These are phyloP conservation scores for Yamadazyma olivae DNA, from an alignment of 805 yeast species.

Conservation along the genomic window DNA sequence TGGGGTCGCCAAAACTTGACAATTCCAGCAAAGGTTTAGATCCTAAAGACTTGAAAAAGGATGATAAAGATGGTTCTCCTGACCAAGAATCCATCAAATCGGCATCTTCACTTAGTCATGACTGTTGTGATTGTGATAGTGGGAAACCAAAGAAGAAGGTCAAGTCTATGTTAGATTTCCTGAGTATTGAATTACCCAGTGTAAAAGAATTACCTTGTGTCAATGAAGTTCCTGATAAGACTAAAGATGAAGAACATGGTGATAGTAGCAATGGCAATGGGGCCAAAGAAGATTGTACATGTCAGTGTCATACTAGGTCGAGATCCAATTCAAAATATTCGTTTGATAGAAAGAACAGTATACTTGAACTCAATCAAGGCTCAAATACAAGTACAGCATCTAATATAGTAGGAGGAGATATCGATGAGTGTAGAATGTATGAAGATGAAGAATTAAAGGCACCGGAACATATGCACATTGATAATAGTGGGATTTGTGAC, in stretches of 20 bases:
- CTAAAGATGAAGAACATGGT: not conserved
- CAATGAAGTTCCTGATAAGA: constrained; percentile 3
- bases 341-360: constrained; percentile 5
- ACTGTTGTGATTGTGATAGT: not conserved
- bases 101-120: constrained; percentile 12
- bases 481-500: constrained; percentile 33
- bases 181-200: not conserved
- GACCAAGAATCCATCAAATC: constrained; percentile 10
- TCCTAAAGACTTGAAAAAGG: not conserved
- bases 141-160: not conserved
- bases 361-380: not conserved
- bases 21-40: not conserved
- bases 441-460: constrained; percentile 6
- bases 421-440: constrained; percentile 1
- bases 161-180: constrained; percentile 2
- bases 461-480: constrained; percentile 17
- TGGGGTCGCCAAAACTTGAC: constrained; percentile 11
- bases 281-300: constrained; percentile 10
- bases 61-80: constrained; percentile 5
- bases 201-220: not conserved
- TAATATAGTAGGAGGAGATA: not conserved
- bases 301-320: constrained; percentile 1
- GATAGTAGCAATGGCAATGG: not conserved
- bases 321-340: not conserved
- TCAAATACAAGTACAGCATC: not conserved